Evolutionary conservation across 305 asterid genomes (phyloP), one percentile per base, ranked within the genome.

Genomic region (Plantago coronopus): DNA sequence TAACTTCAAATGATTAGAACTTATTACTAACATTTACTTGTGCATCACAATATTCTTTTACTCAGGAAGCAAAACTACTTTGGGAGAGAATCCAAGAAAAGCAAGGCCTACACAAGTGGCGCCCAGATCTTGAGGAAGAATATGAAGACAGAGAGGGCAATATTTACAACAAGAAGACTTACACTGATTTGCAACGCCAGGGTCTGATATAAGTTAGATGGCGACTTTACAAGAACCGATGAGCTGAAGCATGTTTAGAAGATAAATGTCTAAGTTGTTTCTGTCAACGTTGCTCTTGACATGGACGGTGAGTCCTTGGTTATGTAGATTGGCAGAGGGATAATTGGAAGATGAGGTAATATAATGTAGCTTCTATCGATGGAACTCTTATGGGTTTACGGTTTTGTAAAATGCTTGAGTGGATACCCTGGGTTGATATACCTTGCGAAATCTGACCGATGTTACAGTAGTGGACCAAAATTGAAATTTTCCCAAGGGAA

Each of bases 61-160:
- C 55, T 18, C 68, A 93, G 99, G 99, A 94, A 80, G 97, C 99
- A 3, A 84, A 86, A 75, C 86, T 79, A 59, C 95, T 90, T 40
- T 94, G 97, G 97, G 97, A 86, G 81, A 81, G 63, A 79, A 94
- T 85, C 77, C 96, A 90, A 75, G 93, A 82, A 70, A 78, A 78
- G 65, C 96, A 86, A 75, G 96, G 96, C 21, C 59, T 87, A 61
- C 79, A 90, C 72, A 94, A 89, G 77, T 94, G 96, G 95, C 96
- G 96, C 27, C 97, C 99, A 3, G 99, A 94, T 57, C 96, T 90
- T 55, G 97, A 90, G 79, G 99, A 90, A 74, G 96, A 94, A 71
- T 94, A 90, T 64, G 97, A 94, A 85, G 96, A 94, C 61, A 81
- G 76, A 61, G 99, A 90, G 85, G 97, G 99, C 53, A 94, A 94